phyloP scores from a whole-genome alignment of 2,329 filamentous ascomycete species.

The Colletotrichum theobromicola region DNA sequence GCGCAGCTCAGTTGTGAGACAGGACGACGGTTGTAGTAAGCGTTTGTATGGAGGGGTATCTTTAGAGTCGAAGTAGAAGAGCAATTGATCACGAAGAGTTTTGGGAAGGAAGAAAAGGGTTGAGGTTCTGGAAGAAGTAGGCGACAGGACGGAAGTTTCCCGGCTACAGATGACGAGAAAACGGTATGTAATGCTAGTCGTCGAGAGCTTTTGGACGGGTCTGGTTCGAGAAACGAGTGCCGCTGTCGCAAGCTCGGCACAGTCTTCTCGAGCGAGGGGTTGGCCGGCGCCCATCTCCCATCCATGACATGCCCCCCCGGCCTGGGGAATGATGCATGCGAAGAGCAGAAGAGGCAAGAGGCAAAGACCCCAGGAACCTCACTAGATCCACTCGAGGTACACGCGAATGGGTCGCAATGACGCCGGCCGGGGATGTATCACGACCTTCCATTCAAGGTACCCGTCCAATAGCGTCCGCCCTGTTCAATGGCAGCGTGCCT shows the following conservation, averaged over 20 bases:
- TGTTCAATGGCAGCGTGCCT: neutral
- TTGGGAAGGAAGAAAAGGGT: neutral
- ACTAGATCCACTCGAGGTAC: slow-evolving; percentile 5
- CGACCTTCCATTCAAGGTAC: neutral
- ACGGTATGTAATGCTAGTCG: neutral
- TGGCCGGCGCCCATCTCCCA: slow-evolving; percentile 18
- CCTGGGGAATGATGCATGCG: slow-evolving; percentile 17
- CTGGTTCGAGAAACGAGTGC: neutral
- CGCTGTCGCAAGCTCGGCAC: slow-evolving; percentile 18
- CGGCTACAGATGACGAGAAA: slow-evolving; percentile 4
- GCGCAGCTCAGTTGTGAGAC: slow-evolving; percentile 1
- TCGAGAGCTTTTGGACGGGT: neutral
- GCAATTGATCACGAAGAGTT: neutral
- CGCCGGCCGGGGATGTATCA: slow-evolving; percentile 1
- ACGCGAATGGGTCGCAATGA: neutral
- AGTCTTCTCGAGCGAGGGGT: slow-evolving; percentile 10
- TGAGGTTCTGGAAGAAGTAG: slow-evolving; percentile 3
- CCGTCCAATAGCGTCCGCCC: neutral
- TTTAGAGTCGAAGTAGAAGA: neutral
- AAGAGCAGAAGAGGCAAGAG: slow-evolving; percentile 14
- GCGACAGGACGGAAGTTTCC: neutral
- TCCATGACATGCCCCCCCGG: slow-evolving; percentile 5
- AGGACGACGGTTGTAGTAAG: slow-evolving; percentile 1
- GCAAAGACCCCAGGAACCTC: slow-evolving; percentile 3
- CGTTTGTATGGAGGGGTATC: neutral